Evolutionary conservation across 352 stramenopile species (phyloP).

Genomic region (Globisporangium viniferum): DNA sequence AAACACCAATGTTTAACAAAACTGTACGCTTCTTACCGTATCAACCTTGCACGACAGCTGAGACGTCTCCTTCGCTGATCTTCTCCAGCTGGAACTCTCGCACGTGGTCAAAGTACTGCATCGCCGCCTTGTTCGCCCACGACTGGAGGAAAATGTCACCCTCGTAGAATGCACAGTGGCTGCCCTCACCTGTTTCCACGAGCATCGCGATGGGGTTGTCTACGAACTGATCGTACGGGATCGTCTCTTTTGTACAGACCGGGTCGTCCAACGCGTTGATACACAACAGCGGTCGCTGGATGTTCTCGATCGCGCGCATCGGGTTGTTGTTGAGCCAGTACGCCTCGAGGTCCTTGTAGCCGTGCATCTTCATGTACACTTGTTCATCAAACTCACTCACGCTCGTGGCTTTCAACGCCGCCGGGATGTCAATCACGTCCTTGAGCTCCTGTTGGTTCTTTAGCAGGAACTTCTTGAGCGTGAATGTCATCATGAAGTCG

Average conservation of each 20-base stretch:
- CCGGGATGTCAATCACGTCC: slow-evolving; percentile 43
- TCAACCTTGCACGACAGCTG: background rate
- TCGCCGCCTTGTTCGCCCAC: slow-evolving; percentile 53
- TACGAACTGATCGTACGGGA: slow-evolving; percentile 56
- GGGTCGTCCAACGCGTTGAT: slow-evolving; percentile 80
- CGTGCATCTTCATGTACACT: slow-evolving; percentile 82
- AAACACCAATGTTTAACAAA: background rate
- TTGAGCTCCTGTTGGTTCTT: slow-evolving; percentile 42
- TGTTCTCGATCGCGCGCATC: slow-evolving; percentile 54
- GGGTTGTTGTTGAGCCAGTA: slow-evolving; percentile 81
- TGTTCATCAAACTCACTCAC: slow-evolving; percentile 73
- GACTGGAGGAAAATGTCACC: slow-evolving; percentile 56
- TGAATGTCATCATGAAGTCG: slow-evolving; percentile 77
- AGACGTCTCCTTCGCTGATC: background rate
- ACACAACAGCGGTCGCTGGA: slow-evolving; percentile 58
- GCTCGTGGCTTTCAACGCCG: slow-evolving; percentile 42
- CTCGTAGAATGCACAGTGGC: slow-evolving; percentile 79
- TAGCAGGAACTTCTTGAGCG: slow-evolving; percentile 62
- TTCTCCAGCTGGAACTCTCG: slow-evolving; percentile 33
- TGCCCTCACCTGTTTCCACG: slow-evolving; percentile 49
- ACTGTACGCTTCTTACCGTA: background rate
- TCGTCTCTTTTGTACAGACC: slow-evolving; percentile 73
- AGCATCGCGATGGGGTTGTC: slow-evolving; percentile 53
- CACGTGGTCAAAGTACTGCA: slow-evolving; percentile 63
- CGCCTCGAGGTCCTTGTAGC: slow-evolving; percentile 52